phyloP scores from a whole-genome alignment of 2,329 filamentous ascomycete species.

The Colletotrichum sojae region DNA sequence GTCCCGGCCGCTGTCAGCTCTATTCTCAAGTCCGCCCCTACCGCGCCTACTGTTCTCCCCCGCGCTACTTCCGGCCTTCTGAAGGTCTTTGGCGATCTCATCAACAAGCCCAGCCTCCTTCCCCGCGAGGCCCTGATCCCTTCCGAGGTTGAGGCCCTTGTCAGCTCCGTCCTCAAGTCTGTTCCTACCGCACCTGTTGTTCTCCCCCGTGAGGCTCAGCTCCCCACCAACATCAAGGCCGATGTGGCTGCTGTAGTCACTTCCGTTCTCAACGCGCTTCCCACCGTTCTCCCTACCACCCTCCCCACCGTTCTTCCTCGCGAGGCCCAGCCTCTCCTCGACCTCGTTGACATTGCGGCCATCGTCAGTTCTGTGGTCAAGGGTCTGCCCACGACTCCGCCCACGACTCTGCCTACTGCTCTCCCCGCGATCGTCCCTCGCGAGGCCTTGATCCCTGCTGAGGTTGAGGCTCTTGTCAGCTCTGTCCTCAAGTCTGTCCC shows the following conservation, averaged over 20 bases:
- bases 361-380: not conserved
- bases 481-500: not conserved
- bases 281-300: not conserved
- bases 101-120: not conserved
- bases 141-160: not conserved
- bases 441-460: not conserved
- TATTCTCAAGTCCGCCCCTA: not conserved
- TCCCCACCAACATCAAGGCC: not conserved
- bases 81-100: too few species aligned
- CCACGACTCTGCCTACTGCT: not conserved
- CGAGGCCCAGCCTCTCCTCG: too few species aligned
- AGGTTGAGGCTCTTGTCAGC: not conserved
- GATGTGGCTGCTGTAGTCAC: not conserved
- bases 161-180: not conserved
- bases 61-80: not conserved
- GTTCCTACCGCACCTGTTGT: not conserved
- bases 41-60: not conserved
- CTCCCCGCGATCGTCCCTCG: not conserved
- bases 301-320: too few species aligned
- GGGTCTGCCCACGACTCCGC: not conserved
- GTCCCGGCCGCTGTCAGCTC: not conserved
- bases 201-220: not conserved
- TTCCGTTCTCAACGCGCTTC: not conserved
- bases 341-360: not conserved
- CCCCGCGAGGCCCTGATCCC: not conserved